Conservation (phyloP, 257 asterid genomes). For the Leptodermis oblonga region DNA sequence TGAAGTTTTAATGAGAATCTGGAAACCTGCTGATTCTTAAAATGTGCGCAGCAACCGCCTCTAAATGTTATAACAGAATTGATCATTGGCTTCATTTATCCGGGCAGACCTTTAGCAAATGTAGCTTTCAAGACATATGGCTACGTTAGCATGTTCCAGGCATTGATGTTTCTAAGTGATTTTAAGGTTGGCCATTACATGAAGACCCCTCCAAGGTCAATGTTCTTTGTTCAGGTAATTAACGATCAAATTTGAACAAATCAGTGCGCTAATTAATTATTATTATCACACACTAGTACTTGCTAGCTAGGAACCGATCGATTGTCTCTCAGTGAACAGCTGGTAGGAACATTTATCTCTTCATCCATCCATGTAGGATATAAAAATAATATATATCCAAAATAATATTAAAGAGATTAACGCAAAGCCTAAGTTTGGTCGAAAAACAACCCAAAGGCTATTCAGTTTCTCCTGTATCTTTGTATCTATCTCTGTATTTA, state of each 20-base stretch:
- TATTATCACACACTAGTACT: too few relatives aligned
- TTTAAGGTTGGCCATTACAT: background rate
- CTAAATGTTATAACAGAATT: background rate
- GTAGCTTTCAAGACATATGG: constrained; percentile 1
- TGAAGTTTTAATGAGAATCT: background rate
- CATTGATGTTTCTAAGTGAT: background rate
- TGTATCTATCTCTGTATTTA: too few relatives aligned
- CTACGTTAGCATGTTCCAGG: background rate
- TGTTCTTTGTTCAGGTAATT: background rate
- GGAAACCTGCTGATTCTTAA: background rate
- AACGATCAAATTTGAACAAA: too few relatives aligned
- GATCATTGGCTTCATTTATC: background rate
- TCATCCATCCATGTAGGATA: too few relatives aligned
- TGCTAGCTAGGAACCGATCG: too few relatives aligned
- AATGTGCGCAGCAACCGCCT: background rate
- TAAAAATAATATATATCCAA: too few relatives aligned
- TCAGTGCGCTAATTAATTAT: too few relatives aligned
- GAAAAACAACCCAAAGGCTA: too few relatives aligned
- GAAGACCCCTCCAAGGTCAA: background rate
- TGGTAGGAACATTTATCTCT: background rate
- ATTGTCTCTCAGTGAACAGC: too few relatives aligned
- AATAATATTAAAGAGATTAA: too few relatives aligned
- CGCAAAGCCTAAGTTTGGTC: too few relatives aligned
- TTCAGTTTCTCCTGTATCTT: too few relatives aligned
- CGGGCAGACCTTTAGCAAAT: background rate